Percentiles rank a stretch among this genome's conserved stretches.
Evolutionary conservation across 2,329 filamentous ascomycete species (phyloP).

Genomic region (Sclerotinia sclerotiorum): DNA sequence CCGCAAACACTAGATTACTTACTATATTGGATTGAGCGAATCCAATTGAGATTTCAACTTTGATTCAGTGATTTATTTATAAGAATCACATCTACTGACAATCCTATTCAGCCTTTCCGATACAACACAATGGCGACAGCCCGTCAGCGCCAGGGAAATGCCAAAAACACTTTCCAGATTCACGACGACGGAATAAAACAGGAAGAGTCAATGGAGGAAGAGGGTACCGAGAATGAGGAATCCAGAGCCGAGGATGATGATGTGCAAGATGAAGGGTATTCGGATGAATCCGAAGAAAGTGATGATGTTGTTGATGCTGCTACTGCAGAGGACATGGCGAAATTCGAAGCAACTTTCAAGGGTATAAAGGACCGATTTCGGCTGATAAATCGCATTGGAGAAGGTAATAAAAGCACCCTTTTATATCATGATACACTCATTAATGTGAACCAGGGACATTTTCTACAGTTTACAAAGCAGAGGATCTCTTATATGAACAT

Average conservation of each 20-base stretch:
- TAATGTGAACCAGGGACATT: conserved; percentile 71
- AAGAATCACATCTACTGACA: conserved; percentile 19
- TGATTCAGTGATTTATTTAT: not conserved
- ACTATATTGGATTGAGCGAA: not conserved
- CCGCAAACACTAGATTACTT: not conserved
- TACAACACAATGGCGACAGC: conserved; percentile 36
- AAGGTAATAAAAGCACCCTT: conserved; percentile 58
- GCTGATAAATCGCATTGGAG: conserved; percentile 93
- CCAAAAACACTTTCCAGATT: conserved; percentile 42
- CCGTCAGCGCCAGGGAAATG: conserved; percentile 33
- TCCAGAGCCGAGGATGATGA: conserved; percentile 31
- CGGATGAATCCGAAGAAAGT: conserved; percentile 53
- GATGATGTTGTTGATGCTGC: conserved; percentile 63
- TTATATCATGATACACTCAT: conserved; percentile 5
- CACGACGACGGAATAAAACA: conserved; percentile 43
- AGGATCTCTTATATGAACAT: conserved; percentile 81
- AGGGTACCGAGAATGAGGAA: conserved; percentile 41
- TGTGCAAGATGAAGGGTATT: conserved; percentile 46
- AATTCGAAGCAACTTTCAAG: conserved; percentile 76
- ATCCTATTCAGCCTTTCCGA: conserved; percentile 22
- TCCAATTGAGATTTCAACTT: conserved; percentile 6
- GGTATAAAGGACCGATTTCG: conserved; percentile 83
- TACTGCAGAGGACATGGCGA: conserved; percentile 83
- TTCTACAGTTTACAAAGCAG: conserved; percentile 97
- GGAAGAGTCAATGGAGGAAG: conserved; percentile 39